Evolutionary conservation across 306 rosid species (phyloP).

Genomic region (Quercus bicolor): DNA sequence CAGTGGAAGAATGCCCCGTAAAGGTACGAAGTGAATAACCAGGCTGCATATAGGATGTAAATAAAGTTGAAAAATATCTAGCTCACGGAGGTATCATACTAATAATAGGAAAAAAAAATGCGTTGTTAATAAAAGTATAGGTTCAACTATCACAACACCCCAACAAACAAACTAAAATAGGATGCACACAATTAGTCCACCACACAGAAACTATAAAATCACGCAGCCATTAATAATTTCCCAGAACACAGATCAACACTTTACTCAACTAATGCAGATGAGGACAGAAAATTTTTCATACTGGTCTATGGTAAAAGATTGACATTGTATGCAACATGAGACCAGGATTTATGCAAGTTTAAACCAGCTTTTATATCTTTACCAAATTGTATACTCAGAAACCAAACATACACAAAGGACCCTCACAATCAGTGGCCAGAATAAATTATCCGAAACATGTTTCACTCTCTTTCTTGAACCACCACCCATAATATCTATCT

Average conservation of each 20-base stretch:
- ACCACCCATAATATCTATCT: background rate
- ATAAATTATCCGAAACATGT: background rate
- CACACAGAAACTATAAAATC: background rate
- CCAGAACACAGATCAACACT: background rate
- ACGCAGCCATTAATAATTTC: background rate
- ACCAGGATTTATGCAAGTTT: background rate
- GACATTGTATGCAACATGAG: background rate
- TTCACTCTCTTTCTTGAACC: background rate
- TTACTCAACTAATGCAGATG: background rate
- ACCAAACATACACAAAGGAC: too few relatives aligned
- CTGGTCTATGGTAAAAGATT: background rate
- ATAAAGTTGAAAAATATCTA: background rate
- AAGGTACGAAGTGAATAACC: slow-evolving; percentile 85
- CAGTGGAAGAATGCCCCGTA: slow-evolving; percentile 74
- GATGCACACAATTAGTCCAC: background rate
- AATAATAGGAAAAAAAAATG: background rate
- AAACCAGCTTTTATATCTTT: background rate
- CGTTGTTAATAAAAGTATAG: background rate
- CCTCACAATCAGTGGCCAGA: background rate
- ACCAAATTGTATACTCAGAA: too few relatives aligned
- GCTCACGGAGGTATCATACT: background rate
- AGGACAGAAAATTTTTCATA: background rate
- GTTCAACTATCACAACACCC: slow-evolving; percentile 13
- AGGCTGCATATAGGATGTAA: slow-evolving; percentile 50
- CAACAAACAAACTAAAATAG: slow-evolving; percentile 11